These are phyloP conservation scores for Rhynchosporium graminicola DNA, from an alignment of 2,329 filamentous ascomycete genomes.

Conservation along the genomic window DNA sequence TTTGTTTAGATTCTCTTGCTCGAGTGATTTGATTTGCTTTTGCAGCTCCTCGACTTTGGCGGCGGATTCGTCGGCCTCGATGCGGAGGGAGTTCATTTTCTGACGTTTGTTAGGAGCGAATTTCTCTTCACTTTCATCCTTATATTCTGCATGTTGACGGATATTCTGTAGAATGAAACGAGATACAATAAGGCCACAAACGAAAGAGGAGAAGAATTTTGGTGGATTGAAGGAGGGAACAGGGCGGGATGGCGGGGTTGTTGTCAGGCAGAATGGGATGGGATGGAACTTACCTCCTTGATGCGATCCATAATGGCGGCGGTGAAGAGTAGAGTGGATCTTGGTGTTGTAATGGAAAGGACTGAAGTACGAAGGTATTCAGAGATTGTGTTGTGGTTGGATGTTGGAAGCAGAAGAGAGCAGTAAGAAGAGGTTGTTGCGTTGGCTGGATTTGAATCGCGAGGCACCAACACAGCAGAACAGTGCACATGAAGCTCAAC, in stretches of 20 bases:
- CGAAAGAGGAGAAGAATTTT: not conserved
- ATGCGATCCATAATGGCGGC: constrained; percentile 75
- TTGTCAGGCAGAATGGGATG: constrained; percentile 14
- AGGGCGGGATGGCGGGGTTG: constrained; percentile 38
- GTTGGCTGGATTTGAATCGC: not conserved
- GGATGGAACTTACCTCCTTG: constrained; percentile 70
- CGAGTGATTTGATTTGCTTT: constrained; percentile 80
- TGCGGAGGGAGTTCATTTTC: constrained; percentile 94
- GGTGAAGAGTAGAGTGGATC: constrained; percentile 2
- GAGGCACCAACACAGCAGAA: too few species aligned
- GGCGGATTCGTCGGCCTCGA: constrained; percentile 86
- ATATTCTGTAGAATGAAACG: not conserved
- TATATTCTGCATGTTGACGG: constrained; percentile 2
- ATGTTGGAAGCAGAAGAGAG: not conserved
- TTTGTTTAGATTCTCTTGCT: constrained; percentile 94
- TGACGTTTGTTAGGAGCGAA: constrained; percentile 42
- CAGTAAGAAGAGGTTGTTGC: not conserved
- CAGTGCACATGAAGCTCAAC: not conserved
- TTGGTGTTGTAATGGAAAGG: constrained; percentile 10
- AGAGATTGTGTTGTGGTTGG: constrained; percentile 10
- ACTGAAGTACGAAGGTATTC: not conserved
- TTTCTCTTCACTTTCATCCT: not conserved
- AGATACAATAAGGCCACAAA: constrained; percentile 13
- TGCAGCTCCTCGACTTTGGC: constrained; percentile 86
- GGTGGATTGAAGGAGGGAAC: constrained; percentile 2